phyloP scores from a whole-genome alignment of 495 filamentous ascomycete genomes.

The Jackrogersella minutella region DNA sequence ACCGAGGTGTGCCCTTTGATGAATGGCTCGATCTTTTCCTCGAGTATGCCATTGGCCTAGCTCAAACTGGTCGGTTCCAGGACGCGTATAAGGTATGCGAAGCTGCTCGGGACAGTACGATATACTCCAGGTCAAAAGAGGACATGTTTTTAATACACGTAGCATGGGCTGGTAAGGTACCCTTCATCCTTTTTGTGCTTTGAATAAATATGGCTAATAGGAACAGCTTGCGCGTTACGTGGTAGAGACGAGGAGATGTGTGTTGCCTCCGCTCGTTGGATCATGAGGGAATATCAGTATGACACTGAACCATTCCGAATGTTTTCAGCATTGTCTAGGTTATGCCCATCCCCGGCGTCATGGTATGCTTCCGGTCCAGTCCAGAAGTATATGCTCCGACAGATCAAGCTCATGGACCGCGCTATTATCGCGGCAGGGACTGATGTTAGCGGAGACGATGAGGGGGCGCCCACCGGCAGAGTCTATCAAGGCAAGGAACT shows the following conservation, averaged over 20 bases:
- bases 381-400: conserved; percentile 88
- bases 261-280: conserved; percentile 74
- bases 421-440: conserved; percentile 29
- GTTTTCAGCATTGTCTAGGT: conserved; percentile 72
- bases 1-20: conserved; percentile 79
- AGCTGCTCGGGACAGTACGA: conserved; percentile 74
- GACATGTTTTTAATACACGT: conserved; percentile 78
- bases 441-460: conserved; percentile 37
- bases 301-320: conserved; percentile 85
- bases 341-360: conserved; percentile 65
- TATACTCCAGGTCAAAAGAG: conserved; percentile 75
- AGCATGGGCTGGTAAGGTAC: conserved; percentile 76
- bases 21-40: conserved; percentile 92
- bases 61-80: conserved; percentile 61
- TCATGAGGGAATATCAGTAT: conserved; percentile 86
- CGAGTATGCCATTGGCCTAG: conserved; percentile 78
- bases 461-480: conserved; percentile 37
- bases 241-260: conserved; percentile 81
- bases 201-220: conserved; percentile 28
- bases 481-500: conserved; percentile 45
- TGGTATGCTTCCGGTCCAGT: conserved; percentile 68
- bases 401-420: conserved; percentile 88
- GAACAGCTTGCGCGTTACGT: conserved; percentile 77
- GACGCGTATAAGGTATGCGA: conserved; percentile 81
- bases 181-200: background rate